Base-by-base conservation (phyloP, 768 basidiomycete species). In the Podaxis sp. region DNA sequence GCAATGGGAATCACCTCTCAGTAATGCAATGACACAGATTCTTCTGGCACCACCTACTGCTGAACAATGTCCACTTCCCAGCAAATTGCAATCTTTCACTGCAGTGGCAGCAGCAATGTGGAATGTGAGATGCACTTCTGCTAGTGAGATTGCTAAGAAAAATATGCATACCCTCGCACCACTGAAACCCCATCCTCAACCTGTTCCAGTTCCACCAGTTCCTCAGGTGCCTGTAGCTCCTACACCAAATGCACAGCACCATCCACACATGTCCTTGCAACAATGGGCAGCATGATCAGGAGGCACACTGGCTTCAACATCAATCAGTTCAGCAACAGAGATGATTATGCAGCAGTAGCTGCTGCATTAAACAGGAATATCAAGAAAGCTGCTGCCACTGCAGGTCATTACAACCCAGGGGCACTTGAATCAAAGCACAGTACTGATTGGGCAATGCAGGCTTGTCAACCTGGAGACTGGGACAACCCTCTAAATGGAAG, bases 41-140 rank as follows among this genome's bases (percentile, higher is more conserved):
- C 28, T 1, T 28, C 28, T 28, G 28, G 26, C 42, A 40, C 24
- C 53, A 30, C 61, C 61, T 56, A 22, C 46, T n/a, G 36, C 46
- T 6, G 46, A 53, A 33, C 19, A 17, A 4, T 22, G 24, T n/a
- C 40, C 59, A 13, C 36, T 42, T 13, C 8, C 22, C 2, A 36
- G 26, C 17, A 39, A 52, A 39, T 24, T 46, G 42, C 69, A 68
- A 30, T 70, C 69, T 52, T 63, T 70, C 33, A 70, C 70, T 28
- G 66, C 68, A 13, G 71, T 69, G 7, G 70, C 68, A 28, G 71
- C 69, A 60, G 65, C 67, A 4, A 65, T 63, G 48, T 59, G 64
- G 26, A 67, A 65, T 40, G 64, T 68, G 51, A 64, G 69, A 52
- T 57, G 65, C 26, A 70, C 69, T 11, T 69, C 70, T 15, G 73